Base-by-base conservation (phyloP, 805 yeast species). In the Candida rishiriensis region DNA sequence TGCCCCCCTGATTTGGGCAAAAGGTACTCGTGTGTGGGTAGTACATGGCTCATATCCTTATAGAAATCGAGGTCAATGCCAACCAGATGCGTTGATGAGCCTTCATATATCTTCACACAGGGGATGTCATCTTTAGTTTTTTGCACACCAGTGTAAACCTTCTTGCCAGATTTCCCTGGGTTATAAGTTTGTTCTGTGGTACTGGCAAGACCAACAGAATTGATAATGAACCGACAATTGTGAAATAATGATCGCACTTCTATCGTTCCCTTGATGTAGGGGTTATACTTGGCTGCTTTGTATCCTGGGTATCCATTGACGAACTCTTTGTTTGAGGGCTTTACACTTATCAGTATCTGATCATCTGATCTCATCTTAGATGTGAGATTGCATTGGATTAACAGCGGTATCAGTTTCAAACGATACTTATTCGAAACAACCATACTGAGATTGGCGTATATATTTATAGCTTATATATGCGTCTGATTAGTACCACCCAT, bases 281-380 rank as follows among this genome's bases (percentile, higher is more conserved):
- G 30, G 14, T 33, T n/a, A 1, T 26, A 13, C 11, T 14, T 34
- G 14, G 17, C 14, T 9, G n/a, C 18, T 13, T 11, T 33, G 26
- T 21, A 40, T 2, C 43, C 43, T 15, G 39, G 43, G 21, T 34
- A 40, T 3, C 43, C 43, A 9, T n/a, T 30, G 16, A 34, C 35
- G 6, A 40, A 35, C 11, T 34, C 40, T 16, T 30, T 15, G 26
- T 15, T 16, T 17, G 31, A 11, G 17, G 40, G 40, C 29, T 16
- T 29, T 21, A 21, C 26, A 21, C 26, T 21, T 21, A 21, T 21
- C 26, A 21, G 26, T 21, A 21, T 21, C 26, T 21, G 26, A 21
- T 21, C 26, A 21, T 21, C 26, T 21, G 26, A 7, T 21, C 26
- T 21, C 26, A 21, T 21, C 26, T 21, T 4, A 7, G 7, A 21